A percentile compares a stretch with the other conserved stretches of the same genome.
phyloP scores from a whole-genome alignment of 2,329 filamentous ascomycete species.

The Colletotrichum endophyticum region DNA sequence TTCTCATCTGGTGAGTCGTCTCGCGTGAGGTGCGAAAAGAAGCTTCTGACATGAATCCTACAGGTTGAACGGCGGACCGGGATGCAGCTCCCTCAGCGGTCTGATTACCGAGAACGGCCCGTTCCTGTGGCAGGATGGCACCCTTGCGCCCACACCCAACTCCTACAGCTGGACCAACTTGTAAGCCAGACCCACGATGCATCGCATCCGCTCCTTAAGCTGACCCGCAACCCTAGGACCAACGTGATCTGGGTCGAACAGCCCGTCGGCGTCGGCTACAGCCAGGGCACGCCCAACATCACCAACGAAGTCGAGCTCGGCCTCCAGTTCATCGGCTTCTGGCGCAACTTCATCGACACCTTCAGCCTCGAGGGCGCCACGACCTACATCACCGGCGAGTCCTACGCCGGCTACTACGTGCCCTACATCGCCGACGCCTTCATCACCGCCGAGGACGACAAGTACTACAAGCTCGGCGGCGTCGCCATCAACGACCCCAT shows the following conservation, averaged over 20 bases:
- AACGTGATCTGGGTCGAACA: slow-evolving; percentile 81
- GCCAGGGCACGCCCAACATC: slow-evolving; percentile 67
- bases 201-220: accelerated
- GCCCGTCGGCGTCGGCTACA: slow-evolving; percentile 72
- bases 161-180: slow-evolving; percentile 75
- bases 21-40: accelerated
- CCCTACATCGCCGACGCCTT: slow-evolving; percentile 78
- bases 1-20: slow-evolving; percentile 58
- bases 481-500: slow-evolving; percentile 77
- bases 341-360: slow-evolving; percentile 76
- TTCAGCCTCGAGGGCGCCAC: slow-evolving; percentile 72
- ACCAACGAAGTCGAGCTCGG: slow-evolving; percentile 71
- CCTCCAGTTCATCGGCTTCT: slow-evolving; percentile 79
- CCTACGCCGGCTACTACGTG: slow-evolving; percentile 68
- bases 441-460: slow-evolving; percentile 68
- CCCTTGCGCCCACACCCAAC: slow-evolving; percentile 67
- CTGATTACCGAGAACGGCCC: slow-evolving; percentile 80
- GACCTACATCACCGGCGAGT: slow-evolving; percentile 77
- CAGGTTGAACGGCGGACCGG: slow-evolving; percentile 37
- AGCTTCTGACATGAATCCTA: background rate
- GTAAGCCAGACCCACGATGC: background rate
- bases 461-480: slow-evolving; percentile 71
- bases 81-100: slow-evolving; percentile 67
- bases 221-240: slow-evolving; percentile 39
- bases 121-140: slow-evolving; percentile 74